phyloP scores from a whole-genome alignment of 164 flowering plant genomes.

The Nymphaea colorata region DNA sequence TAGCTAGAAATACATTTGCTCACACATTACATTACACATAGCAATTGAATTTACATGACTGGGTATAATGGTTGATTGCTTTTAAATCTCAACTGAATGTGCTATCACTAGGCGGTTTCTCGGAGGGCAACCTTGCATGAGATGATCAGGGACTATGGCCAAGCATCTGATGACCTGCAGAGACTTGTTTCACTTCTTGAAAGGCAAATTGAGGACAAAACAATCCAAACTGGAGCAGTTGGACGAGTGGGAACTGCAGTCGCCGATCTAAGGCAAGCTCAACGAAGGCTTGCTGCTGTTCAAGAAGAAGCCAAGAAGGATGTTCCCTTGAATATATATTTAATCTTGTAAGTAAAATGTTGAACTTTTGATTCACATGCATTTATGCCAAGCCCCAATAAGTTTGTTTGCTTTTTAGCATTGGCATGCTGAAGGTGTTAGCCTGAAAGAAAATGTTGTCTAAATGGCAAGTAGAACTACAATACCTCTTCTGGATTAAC shows the following conservation, averaged over 20 bases:
- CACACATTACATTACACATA: too few relatives aligned
- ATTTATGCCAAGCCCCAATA: too few relatives aligned
- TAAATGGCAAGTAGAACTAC: too few relatives aligned
- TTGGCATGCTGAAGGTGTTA: too few relatives aligned
- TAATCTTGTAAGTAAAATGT: constrained; percentile 61
- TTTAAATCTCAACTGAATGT: too few relatives aligned
- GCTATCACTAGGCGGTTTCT: constrained; percentile 54
- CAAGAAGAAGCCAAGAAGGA: constrained; percentile 65
- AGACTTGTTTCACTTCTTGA: constrained; percentile 51
- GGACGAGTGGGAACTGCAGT: constrained; percentile 15
- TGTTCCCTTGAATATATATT: constrained; percentile 55
- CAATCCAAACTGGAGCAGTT: constrained; percentile 20
- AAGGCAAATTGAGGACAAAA: constrained; percentile 27
- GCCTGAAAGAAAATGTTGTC: too few relatives aligned
- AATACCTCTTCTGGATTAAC: too few relatives aligned
- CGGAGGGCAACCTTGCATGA: constrained; percentile 85
- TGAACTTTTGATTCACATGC: background rate
- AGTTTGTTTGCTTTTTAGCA: too few relatives aligned
- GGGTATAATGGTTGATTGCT: too few relatives aligned
- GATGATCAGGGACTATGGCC: constrained; percentile 77
- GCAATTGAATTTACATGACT: too few relatives aligned
- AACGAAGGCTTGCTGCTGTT: constrained; percentile 27
- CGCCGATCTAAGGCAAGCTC: constrained; percentile 56
- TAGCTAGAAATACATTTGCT: too few relatives aligned
- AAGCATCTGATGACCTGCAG: constrained; percentile 64